These are phyloP conservation scores for Batrachochytrium dendrobatidis DNA, from an alignment of 371 early-diverging fungal species.

Conservation along the genomic window DNA sequence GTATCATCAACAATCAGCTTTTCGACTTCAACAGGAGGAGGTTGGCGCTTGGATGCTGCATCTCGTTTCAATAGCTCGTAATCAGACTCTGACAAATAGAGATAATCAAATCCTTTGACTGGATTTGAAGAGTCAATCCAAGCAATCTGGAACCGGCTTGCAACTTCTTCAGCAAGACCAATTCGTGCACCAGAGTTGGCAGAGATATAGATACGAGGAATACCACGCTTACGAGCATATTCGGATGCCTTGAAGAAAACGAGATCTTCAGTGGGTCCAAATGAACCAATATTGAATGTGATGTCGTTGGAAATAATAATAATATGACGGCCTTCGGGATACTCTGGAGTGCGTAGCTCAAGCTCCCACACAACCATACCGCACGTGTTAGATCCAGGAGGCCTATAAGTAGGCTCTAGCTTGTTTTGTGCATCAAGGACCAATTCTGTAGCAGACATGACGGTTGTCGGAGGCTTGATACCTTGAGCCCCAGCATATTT, in stretches of 20 bases:
- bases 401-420: slow-evolving; percentile 72
- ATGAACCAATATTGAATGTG: slow-evolving; percentile 94
- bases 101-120: slow-evolving; percentile 79
- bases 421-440: slow-evolving; percentile 76
- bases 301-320: slow-evolving; percentile 98
- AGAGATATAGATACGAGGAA: slow-evolving; percentile 93
- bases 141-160: slow-evolving; percentile 71
- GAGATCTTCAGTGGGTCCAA: slow-evolving; percentile 90
- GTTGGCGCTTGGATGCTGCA: slow-evolving; percentile 12
- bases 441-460: slow-evolving; percentile 77
- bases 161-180: slow-evolving; percentile 91
- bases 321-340: slow-evolving; percentile 79
- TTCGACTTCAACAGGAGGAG: slow-evolving; percentile 32
- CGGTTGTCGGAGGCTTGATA: slow-evolving; percentile 55
- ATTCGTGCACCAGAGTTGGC: slow-evolving; percentile 99
- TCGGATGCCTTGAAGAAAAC: slow-evolving; percentile 90
- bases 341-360: slow-evolving; percentile 87
- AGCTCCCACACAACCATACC: slow-evolving; percentile 97
- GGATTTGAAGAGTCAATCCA: slow-evolving; percentile 82
- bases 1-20: slow-evolving; percentile 55
- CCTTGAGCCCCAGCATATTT: slow-evolving; percentile 33
- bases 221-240: slow-evolving; percentile 73
- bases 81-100: slow-evolving; percentile 79
- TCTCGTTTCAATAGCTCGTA: slow-evolving; percentile 15
- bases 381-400: slow-evolving; percentile 81